Evolutionary conservation across 108 stramenopile species (phyloP), one percentile per base, ranked within the genome.

Genomic region (Cyclotella baltica): DNA sequence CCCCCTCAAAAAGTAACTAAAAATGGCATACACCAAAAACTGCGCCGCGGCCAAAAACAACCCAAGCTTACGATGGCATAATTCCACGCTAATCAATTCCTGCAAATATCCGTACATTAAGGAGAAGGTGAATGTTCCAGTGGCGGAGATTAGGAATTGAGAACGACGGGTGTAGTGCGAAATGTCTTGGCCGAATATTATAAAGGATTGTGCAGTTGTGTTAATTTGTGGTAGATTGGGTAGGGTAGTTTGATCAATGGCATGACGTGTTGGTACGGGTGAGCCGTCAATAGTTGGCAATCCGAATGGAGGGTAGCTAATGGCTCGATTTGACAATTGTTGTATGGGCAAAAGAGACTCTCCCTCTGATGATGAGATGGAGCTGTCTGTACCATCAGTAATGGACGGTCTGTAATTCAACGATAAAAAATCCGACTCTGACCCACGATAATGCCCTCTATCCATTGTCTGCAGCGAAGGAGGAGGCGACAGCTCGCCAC

Each of bases 41-140:
- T 97, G 96, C 18, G 85, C 69, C 72, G 78, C 78, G 3, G 93
- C 92, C 34, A 95, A 77, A 69, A 95, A 97, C 29, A 97, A 81
- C 25, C 92, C 91, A 22, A 97, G 70, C 62, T 95, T 86, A 43
- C 93, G 89, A 75, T 86, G 74, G 73, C 88, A 95, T 13, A 97
- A 48, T 29, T 84, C 59, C 10, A 97, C 96, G 25, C 84, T 86
- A 38, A 95, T 85, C 51, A 97, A 81, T 73, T 97, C 96, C 73
- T 97, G 96, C 46, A 97, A 65, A 70, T 87, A 97, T 23, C 93
- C 96, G 67, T 97, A 97, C 30, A 97, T 35, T 13, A 97, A 72
- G 22, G 87, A 87, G 69, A 94, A 97, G 56, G 57, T 64, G 72
- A 95, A 97, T 6, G 94, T 94, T 1, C 92, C 93, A 15, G 67